phyloP scores from a whole-genome alignment of 1,284 basidiomycete species.

The Leccinum fuscescens region DNA sequence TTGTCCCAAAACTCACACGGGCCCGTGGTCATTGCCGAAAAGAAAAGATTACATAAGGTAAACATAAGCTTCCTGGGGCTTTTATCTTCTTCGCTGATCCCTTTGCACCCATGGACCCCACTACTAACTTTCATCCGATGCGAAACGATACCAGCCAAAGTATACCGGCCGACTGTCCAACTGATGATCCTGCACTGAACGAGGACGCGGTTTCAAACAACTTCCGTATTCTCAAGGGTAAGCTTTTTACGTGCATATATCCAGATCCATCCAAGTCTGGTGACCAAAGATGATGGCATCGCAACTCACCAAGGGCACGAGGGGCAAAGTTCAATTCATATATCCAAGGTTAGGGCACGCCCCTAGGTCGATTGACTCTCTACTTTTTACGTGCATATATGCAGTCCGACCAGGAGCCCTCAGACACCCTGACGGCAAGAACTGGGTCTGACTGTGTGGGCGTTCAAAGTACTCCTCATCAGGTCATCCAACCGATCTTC shows the following conservation, averaged over 20 bases:
- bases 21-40: no score
- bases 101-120: slow-evolving; percentile 11
- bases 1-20: no score
- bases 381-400: slow-evolving; percentile 25
- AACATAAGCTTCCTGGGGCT: neutral
- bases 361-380: neutral
- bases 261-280: slow-evolving; percentile 5
- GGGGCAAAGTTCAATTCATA: neutral
- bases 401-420: slow-evolving; percentile 6
- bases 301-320: neutral
- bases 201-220: neutral
- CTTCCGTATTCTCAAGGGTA: neutral
- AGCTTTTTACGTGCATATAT: slow-evolving; percentile 12
- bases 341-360: slow-evolving; percentile 9
- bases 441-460: neutral
- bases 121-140: neutral
- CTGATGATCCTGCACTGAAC: neutral
- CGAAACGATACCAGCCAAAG: neutral
- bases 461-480: neutral
- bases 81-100: neutral
- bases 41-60: no score
- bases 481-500: neutral
- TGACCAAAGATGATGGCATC: neutral
- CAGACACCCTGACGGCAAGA: neutral
- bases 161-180: neutral